phyloP scores from a whole-genome alignment of 1,284 basidiomycete genomes.

The Chiua sp. region DNA sequence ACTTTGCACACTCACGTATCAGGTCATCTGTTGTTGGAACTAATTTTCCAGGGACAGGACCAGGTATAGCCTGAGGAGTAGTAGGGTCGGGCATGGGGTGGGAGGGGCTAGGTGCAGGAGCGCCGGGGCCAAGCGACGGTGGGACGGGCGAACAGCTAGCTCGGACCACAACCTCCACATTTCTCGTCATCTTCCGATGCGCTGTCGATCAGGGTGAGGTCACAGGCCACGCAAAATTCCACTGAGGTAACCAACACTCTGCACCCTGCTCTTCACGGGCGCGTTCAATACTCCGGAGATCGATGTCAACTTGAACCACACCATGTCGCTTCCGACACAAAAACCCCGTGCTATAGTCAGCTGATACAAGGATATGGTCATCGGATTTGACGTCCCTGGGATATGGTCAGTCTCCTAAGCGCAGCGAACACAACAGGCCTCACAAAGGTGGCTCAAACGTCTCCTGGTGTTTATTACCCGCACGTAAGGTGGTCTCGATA shows the following conservation, averaged over 20 bases:
- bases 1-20: too few species aligned
- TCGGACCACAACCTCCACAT: not conserved
- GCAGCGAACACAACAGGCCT: not conserved
- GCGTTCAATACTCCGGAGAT: not conserved
- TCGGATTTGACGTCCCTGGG: constrained; percentile 6
- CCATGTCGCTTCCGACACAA: not conserved
- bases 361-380: constrained; percentile 4
- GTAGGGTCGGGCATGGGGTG: too few species aligned
- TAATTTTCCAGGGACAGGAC: too few species aligned
- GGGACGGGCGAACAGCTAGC: too few species aligned
- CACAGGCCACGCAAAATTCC: not conserved
- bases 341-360: not conserved
- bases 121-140: too few species aligned
- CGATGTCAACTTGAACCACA: constrained; percentile 1
- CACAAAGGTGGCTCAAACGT: not conserved
- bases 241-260: constrained; percentile 12
- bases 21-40: too few species aligned
- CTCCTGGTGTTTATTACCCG: not conserved
- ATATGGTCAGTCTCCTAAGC: not conserved
- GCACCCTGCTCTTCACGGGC: constrained; percentile 9
- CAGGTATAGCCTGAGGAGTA: too few species aligned
- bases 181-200: constrained; percentile 12
- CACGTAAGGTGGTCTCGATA: not conserved
- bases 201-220: constrained; percentile 7
- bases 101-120: too few species aligned